Percentiles rank a stretch among this genome's conserved stretches.
These are phyloP conservation scores for Pseudofabraea citricarpa DNA, from an alignment of 2,329 filamentous ascomycete genomes.

Conservation along the genomic window DNA sequence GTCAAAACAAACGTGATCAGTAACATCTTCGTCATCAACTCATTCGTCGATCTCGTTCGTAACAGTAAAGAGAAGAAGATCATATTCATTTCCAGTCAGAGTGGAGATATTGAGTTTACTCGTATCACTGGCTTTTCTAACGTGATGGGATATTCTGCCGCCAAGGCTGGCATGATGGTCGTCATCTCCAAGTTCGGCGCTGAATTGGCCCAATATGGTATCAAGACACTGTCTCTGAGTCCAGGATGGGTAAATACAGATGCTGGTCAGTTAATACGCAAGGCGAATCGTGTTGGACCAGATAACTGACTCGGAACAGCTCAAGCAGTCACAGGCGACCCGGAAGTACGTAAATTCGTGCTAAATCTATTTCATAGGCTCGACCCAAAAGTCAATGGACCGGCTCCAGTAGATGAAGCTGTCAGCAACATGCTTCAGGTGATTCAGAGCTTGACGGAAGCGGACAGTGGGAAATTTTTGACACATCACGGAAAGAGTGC, in stretches of 20 bases:
- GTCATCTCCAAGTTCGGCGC: slow-evolving; percentile 5
- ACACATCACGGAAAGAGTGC: not conserved
- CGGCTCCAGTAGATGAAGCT: not conserved
- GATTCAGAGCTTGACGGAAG: not conserved
- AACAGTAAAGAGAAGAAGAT: slow-evolving; percentile 6
- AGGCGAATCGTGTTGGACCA: not conserved
- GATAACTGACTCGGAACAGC: not conserved
- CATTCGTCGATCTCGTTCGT: slow-evolving; percentile 5
- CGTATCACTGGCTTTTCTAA: slow-evolving; percentile 1
- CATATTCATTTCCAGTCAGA: slow-evolving; percentile 1
- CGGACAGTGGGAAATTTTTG: not conserved
- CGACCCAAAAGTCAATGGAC: slow-evolving; percentile 1
- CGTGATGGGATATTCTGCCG: slow-evolving; percentile 3
- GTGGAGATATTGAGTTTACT: slow-evolving; percentile 4
- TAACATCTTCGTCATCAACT: slow-evolving; percentile 5
- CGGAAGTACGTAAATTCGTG: slow-evolving; percentile 1
- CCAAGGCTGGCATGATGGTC: slow-evolving; percentile 4
- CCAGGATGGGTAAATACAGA: slow-evolving; percentile 7
- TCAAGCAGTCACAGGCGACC: not conserved
- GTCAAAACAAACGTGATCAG: slow-evolving; percentile 4
- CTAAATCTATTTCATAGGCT: not conserved
- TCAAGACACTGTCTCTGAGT: slow-evolving; percentile 4
- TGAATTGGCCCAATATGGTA: slow-evolving; percentile 3
- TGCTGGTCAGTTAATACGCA: slow-evolving; percentile 1
- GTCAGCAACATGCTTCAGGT: not conserved